A percentile compares a stretch with the other conserved stretches of the same genome.
Evolutionary conservation across 441 rosid genomes (phyloP).

Genomic region (Dalechampia spathulata): DNA sequence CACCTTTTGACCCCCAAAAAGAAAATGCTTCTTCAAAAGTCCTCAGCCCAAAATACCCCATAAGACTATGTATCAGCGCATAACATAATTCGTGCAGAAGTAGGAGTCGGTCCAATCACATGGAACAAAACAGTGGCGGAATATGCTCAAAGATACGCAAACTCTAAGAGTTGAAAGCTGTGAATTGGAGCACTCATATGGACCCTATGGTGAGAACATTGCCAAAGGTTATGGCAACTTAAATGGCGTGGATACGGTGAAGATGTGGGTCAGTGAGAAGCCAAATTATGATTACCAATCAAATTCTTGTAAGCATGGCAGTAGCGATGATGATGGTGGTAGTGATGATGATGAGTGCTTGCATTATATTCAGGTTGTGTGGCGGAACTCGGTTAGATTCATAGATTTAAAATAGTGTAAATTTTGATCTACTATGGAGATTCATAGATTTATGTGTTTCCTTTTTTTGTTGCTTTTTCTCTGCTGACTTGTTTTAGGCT

Average conservation of each 20-base stretch:
- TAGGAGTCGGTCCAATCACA: not conserved
- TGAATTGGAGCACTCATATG: constrained; percentile 39
- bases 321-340: too few species aligned
- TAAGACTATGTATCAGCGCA: not conserved
- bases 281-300: constrained; percentile 15
- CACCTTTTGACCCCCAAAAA: too few species aligned
- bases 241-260: constrained; percentile 21
- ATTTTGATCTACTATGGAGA: too few species aligned
- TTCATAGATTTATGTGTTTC: too few species aligned
- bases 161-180: constrained; percentile 26
- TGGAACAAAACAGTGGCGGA: constrained; percentile 26
- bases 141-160: constrained; percentile 40
- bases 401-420: too few species aligned
- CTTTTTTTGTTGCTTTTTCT: too few species aligned
- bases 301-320: too few species aligned
- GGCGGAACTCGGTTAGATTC: not conserved
- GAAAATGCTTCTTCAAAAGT: too few species aligned
- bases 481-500: too few species aligned
- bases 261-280: constrained; percentile 25
- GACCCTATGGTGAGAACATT: constrained; percentile 54
- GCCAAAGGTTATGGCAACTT: constrained; percentile 35
- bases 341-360: too few species aligned
- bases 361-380: constrained; percentile 40
- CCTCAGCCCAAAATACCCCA: not conserved
- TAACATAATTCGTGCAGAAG: not conserved